These are phyloP conservation scores for Paramecium sonneborni DNA, from an alignment of 73 alveolate species.

Conservation along the genomic window DNA sequence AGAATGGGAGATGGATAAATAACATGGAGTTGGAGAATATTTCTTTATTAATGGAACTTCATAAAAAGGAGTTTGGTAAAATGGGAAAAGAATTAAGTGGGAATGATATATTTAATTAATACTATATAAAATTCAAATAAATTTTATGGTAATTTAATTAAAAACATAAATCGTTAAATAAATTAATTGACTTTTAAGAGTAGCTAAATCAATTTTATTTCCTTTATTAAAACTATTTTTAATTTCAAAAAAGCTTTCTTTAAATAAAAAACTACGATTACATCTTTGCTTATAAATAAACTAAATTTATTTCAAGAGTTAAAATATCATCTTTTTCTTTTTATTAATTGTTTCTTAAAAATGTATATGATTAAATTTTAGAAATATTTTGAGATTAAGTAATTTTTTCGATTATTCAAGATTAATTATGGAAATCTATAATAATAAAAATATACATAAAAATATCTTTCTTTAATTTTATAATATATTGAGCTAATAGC, in stretches of 20 bases:
- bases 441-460: not conserved
- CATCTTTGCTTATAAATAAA: no score
- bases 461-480: no score
- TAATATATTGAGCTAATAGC: not conserved
- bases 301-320: no score
- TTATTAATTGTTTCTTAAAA: no score
- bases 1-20: slow-evolving; percentile 65
- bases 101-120: not conserved
- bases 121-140: not conserved
- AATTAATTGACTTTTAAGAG: no score
- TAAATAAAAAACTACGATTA: no score
- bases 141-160: no score
- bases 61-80: slow-evolving; percentile 43
- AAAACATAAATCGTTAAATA: no score
- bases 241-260: no score
- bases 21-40: slow-evolving; percentile 53
- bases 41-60: not conserved
- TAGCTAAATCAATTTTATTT: no score
- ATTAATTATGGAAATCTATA: not conserved
- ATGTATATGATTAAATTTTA: not conserved
- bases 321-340: no score
- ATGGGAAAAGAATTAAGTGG: slow-evolving; percentile 47
- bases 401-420: not conserved
- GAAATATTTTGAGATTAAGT: not conserved
- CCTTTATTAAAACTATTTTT: no score